phyloP scores from a whole-genome alignment of 495 filamentous ascomycete genomes.

The Xylona heveae region DNA sequence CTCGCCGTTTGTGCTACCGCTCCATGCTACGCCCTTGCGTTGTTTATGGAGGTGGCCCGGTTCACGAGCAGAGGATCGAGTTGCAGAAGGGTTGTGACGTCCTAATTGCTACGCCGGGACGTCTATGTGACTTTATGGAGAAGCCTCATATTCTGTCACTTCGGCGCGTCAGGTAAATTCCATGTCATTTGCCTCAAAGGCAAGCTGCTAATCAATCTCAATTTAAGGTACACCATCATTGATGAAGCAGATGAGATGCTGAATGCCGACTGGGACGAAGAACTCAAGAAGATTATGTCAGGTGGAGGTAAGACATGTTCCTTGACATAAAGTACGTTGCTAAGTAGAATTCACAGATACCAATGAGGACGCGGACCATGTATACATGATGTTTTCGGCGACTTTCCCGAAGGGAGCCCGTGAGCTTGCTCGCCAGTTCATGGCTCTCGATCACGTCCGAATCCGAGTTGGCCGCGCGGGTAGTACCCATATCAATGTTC shows the following conservation, averaged over 20 bases:
- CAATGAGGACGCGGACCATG: conserved; percentile 63
- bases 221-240: conserved; percentile 51
- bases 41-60: conserved; percentile 64
- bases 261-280: conserved; percentile 45
- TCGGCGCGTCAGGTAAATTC: conserved; percentile 45
- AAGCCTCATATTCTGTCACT: conserved; percentile 45
- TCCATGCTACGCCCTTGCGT: conserved; percentile 89
- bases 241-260: conserved; percentile 95
- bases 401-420: conserved; percentile 69
- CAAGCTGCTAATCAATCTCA: background rate
- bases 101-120: conserved; percentile 71
- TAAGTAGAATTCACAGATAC: conserved; percentile 12
- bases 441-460: conserved; percentile 49
- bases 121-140: conserved; percentile 63
- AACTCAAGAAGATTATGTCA: conserved; percentile 47
- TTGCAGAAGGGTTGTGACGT: conserved; percentile 73
- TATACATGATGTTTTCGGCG: conserved; percentile 86
- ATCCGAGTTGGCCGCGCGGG: conserved; percentile 74
- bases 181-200: conserved; percentile 4
- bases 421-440: conserved; percentile 48
- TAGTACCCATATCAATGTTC: conserved; percentile 54
- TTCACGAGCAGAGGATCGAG: conserved; percentile 40
- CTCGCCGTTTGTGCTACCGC: conserved; percentile 75
- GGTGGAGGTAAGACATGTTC: conserved; percentile 41
- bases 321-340: background rate